These are phyloP conservation scores for Fusarium torulosum DNA, from an alignment of 2,329 filamentous ascomycete species.

Conservation along the genomic window DNA sequence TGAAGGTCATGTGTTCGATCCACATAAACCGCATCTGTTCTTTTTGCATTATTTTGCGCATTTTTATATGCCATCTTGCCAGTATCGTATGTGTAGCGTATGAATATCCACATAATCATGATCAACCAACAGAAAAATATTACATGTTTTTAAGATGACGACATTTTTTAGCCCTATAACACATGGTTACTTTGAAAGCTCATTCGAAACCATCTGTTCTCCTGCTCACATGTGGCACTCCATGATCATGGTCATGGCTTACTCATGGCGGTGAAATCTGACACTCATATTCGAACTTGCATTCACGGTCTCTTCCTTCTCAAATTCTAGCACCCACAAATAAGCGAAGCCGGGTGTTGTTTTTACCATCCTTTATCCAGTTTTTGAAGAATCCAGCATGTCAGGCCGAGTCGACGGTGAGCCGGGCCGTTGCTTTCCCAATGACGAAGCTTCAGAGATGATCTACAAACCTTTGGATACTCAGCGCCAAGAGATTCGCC, in stretches of 20 bases:
- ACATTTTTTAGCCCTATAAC: neutral
- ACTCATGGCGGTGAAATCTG: neutral
- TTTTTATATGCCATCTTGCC: too few species aligned
- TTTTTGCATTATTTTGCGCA: slow-evolving; percentile 1
- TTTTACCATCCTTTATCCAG: too few species aligned
- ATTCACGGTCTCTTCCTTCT: too few species aligned
- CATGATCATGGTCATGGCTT: neutral
- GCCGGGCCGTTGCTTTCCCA: neutral
- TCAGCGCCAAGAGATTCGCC: neutral
- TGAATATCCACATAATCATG: neutral
- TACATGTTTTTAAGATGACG: too few species aligned
- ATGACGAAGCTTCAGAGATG: neutral
- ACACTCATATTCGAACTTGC: too few species aligned
- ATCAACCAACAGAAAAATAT: too few species aligned
- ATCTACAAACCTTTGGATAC: slow-evolving; percentile 18
- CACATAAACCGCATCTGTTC: slow-evolving; percentile 19
- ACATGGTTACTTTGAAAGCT: too few species aligned
- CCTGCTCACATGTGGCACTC: neutral
- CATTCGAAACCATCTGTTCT: too few species aligned
- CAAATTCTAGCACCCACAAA: too few species aligned
- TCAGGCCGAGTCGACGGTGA: accelerated
- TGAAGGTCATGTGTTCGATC: slow-evolving; percentile 36
- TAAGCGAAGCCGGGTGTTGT: too few species aligned
- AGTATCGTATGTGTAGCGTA: neutral
- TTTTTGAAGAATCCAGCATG: neutral